Evolutionary conservation across 2,329 filamentous ascomycete genomes (phyloP).

Genomic region (Elsinoe necatrix): DNA sequence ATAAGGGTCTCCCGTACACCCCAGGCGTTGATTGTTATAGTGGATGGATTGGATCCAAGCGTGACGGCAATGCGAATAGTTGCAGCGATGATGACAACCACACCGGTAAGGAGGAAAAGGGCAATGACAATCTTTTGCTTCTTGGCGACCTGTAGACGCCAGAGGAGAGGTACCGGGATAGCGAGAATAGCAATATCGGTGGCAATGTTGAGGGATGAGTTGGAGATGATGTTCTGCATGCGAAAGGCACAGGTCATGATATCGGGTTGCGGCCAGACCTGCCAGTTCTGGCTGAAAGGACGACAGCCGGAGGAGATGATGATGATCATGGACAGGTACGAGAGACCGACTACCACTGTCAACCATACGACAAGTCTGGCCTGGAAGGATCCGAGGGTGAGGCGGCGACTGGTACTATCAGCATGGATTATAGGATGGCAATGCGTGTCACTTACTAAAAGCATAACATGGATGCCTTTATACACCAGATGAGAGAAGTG

Average conservation of each 20-base stretch:
- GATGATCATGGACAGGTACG: conserved; percentile 27
- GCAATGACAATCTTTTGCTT: conserved; percentile 28
- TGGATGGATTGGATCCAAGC: conserved; percentile 23
- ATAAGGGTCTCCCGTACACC: conserved; percentile 31
- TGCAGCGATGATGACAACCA: conserved; percentile 31
- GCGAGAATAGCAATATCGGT: conserved; percentile 28
- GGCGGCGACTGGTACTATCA: conserved; percentile 20
- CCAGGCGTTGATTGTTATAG: conserved; percentile 30
- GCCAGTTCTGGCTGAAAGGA: conserved; percentile 24
- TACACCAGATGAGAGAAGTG: conserved; percentile 1
- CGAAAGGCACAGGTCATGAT: conserved; percentile 23
- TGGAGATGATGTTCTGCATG: conserved; percentile 25
- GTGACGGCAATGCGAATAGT: conserved; percentile 28
- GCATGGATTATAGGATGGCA: background rate
- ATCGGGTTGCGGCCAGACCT: conserved; percentile 23
- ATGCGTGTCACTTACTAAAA: conserved; percentile 19
- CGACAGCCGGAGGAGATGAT: conserved; percentile 26
- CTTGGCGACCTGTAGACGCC: conserved; percentile 25
- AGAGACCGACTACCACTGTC: conserved; percentile 21
- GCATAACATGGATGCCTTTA: conserved; percentile 17
- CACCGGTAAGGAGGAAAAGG: conserved; percentile 28
- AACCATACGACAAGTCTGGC: conserved; percentile 25
- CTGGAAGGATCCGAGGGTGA: conserved; percentile 28
- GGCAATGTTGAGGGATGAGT: conserved; percentile 25
- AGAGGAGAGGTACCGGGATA: conserved; percentile 30